Base-by-base conservation (phyloP, 768 basidiomycete species). In the Boletus coccyginus region DNA sequence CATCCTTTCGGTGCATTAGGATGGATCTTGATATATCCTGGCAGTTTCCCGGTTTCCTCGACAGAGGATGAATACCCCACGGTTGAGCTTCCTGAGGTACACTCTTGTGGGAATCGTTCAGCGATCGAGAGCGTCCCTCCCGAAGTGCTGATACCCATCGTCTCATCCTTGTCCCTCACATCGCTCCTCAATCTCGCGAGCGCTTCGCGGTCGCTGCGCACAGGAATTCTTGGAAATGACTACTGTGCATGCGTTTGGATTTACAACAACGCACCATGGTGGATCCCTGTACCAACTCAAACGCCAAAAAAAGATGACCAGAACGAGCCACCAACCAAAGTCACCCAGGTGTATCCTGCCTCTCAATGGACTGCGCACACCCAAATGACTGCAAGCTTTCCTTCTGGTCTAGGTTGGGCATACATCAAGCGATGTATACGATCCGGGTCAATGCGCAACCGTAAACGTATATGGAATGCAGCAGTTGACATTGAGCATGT, bases 381-480 rank as follows among this genome's bases (percentile, higher is more conserved):
- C n/a, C 42, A 10, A 5, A n/a, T 33, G 11, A 31, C 10, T 11
- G 8, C 7, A 3, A 8, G 3, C 12, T n/a, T 43, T 47, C 45
- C 51, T 17, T 12, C 27, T 14, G 11, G 17, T 46, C 29, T 56
- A 27, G 31, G 21, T 27, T 46, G 35, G 54, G 47, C 27, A 13
- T 56, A 53, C 24, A 14, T 56, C 39, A 16, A 10, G 13, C 55
- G 7, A 41, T 57, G 46, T 13, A 2, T 38, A n/a, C 40, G 19
- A 35, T 47, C 52, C 6, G 40, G 46, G 17, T 54, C 46, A 4
- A 54, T 38, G 52, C 52, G 24, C 29, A 54, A 57, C 9, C 52
- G 46, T 41, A n/a, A 16, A 46, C n/a, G 55, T n/a, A 41, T 56
- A 24, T 46, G 24, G 32, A 35, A 41, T 10, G 17, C 32, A n/a